A percentile compares a stretch with the other conserved stretches of the same genome.
phyloP scores from a whole-genome alignment of 768 basidiomycete species.

The Pseudohyphozyma bogoriensis region DNA sequence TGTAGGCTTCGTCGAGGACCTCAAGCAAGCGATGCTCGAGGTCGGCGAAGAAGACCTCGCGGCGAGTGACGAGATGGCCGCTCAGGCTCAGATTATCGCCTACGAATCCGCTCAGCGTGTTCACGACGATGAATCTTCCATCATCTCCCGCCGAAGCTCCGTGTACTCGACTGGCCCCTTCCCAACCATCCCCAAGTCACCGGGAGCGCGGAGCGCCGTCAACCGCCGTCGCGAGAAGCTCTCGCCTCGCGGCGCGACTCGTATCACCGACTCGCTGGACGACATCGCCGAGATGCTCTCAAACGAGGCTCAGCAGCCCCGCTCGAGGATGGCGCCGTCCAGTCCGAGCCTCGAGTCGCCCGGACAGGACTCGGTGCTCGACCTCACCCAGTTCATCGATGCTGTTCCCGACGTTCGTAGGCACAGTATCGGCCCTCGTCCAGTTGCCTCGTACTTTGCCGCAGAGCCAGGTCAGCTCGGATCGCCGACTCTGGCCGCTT shows the following conservation, averaged over 20 bases:
- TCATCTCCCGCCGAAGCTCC: not conserved
- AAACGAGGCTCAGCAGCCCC: not conserved
- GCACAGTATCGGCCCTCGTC: no score
- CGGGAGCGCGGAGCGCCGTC: not conserved
- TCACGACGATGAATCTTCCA: not conserved
- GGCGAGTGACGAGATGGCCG: slow-evolving; percentile 1
- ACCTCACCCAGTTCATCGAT: not conserved
- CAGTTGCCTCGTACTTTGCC: no score
- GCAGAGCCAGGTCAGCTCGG: not conserved
- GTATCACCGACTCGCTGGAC: not conserved
- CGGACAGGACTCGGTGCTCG: not conserved
- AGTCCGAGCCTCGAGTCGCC: not conserved
- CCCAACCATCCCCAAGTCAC: not conserved
- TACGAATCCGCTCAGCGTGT: not conserved
- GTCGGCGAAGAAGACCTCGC: slow-evolving; percentile 11
- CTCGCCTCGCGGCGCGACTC: not conserved
- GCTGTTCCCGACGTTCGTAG: no score
- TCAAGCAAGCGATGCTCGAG: slow-evolving; percentile 14
- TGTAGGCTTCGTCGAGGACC: slow-evolving; percentile 17
- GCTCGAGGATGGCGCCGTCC: not conserved
- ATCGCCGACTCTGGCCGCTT: not conserved
- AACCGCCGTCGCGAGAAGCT: not conserved
- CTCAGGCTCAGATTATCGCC: slow-evolving; percentile 9
- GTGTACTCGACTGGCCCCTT: not conserved
- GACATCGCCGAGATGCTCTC: not conserved